Base-by-base conservation (phyloP, 345 rosid genomes). In the Excoecaria cochinchinensis region DNA sequence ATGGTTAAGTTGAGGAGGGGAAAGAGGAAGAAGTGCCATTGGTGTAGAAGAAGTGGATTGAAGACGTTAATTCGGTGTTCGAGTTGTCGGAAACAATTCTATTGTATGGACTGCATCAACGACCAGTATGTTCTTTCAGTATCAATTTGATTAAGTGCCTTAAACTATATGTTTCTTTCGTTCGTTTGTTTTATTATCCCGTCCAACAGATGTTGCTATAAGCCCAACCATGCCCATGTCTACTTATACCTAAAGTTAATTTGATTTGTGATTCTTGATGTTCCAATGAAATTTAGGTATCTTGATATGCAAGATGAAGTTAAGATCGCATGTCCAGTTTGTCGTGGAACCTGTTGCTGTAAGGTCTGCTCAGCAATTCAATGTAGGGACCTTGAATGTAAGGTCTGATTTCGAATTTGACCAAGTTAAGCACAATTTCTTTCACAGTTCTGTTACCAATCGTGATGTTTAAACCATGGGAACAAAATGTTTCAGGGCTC, bases 301-400 rank as follows among this genome's bases (percentile, higher is more conserved):
- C 84, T 82, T 71, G 81, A 85, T 71, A 84, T 83, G n/a, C 86
- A 69, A 75, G 94, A 95, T 84, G 94, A 93, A 82, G 92, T 95
- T 75, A 85, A 84, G 87, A 85, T 69, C 77, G 85, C 85, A 53
- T 95, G 99, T 77, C 98, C 98, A 62, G 94, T 91, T 19, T 95
- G 99, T 74, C 85, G 85, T 78, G 90, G 90, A 82, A 83, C 88
- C 72, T 93, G 99, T 80, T 71, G 90, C 81, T 95, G 99, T 85
- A 90, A 88, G 80, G 83, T 73, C 69, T 93, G 99, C 89, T 77
- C 82, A 17, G 89, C 79, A 79, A 70, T 76, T 77, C 83, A 82
- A 70, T 79, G 76, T 81, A 86, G 85, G 79, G 95, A 85, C 84
- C 69, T 78, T 82, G 89, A 87, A 79, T 84, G 84, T 84, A 87